Conservation (phyloP, 257 asterid genomes). For the Leonotis leonurus region DNA sequence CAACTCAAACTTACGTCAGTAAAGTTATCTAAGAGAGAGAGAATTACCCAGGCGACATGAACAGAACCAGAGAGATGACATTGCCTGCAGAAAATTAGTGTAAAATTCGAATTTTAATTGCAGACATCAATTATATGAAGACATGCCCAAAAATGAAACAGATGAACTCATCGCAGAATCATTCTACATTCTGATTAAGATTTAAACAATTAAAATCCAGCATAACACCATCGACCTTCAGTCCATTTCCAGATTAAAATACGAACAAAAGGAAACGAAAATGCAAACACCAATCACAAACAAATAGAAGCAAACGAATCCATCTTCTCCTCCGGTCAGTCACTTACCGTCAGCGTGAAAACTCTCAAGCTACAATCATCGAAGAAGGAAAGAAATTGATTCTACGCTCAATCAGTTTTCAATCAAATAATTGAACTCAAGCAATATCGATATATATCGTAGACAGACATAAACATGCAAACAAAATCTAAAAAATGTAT, state of each 20-base stretch:
- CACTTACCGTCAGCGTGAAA: background rate
- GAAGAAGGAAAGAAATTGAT: background rate
- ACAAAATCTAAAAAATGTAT: background rate
- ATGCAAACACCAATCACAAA: background rate
- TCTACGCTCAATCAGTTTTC: background rate
- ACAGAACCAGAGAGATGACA: conserved; percentile 23
- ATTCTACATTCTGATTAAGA: background rate
- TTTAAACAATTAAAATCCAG: background rate
- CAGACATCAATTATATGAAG: background rate
- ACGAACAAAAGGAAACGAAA: background rate
- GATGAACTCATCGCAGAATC: background rate
- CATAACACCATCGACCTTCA: background rate
- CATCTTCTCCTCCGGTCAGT: background rate
- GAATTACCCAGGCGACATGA: conserved; percentile 24
- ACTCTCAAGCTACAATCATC: background rate
- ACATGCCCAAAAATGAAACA: background rate
- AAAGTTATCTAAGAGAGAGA: background rate
- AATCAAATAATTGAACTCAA: background rate
- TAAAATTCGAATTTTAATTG: background rate
- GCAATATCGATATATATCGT: background rate
- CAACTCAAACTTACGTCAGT: background rate
- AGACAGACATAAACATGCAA: background rate
- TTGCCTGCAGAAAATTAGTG: conserved; percentile 19
- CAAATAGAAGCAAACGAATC: background rate
- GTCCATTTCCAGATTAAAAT: background rate